phyloP scores from a whole-genome alignment of 1,284 basidiomycete genomes.

The Vanrija humicola region DNA sequence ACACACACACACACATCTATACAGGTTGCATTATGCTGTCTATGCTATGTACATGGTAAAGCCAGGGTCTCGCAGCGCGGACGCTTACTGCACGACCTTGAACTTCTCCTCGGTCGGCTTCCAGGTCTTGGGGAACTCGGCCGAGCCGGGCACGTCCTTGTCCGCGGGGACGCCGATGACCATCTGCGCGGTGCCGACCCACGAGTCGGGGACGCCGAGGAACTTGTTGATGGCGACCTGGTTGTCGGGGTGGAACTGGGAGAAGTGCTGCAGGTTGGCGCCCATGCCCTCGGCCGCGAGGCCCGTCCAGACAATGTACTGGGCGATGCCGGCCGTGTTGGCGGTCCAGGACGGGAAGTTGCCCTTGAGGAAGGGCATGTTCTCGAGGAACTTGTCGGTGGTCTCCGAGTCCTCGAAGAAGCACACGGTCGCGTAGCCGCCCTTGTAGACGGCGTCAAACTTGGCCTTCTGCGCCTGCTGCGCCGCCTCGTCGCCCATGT shows the following conservation, averaged over 20 bases:
- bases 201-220: slow-evolving; percentile 38
- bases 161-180: slow-evolving; percentile 43
- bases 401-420: slow-evolving; percentile 52
- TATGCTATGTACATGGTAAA: no score
- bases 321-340: slow-evolving; percentile 32
- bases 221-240: slow-evolving; percentile 29
- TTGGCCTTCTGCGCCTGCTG: slow-evolving; percentile 17
- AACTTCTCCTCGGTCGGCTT: slow-evolving; percentile 38
- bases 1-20: no score
- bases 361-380: slow-evolving; percentile 41
- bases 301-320: slow-evolving; percentile 46
- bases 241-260: slow-evolving; percentile 16
- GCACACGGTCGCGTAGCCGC: slow-evolving; percentile 51
- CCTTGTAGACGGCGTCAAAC: slow-evolving; percentile 42
- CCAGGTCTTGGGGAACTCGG: slow-evolving; percentile 32
- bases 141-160: slow-evolving; percentile 7
- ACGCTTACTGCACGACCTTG: slow-evolving; percentile 17
- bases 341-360: slow-evolving; percentile 9
- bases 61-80: no score
- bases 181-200: slow-evolving; percentile 44
- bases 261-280: slow-evolving; percentile 42
- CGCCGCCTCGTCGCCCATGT: slow-evolving; percentile 9
- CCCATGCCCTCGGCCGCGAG: slow-evolving; percentile 48
- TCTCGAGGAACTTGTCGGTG: slow-evolving; percentile 45
- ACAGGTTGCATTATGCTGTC: no score